Base-by-base conservation (phyloP, 805 yeast species). In the Candida ipomoeae region DNA sequence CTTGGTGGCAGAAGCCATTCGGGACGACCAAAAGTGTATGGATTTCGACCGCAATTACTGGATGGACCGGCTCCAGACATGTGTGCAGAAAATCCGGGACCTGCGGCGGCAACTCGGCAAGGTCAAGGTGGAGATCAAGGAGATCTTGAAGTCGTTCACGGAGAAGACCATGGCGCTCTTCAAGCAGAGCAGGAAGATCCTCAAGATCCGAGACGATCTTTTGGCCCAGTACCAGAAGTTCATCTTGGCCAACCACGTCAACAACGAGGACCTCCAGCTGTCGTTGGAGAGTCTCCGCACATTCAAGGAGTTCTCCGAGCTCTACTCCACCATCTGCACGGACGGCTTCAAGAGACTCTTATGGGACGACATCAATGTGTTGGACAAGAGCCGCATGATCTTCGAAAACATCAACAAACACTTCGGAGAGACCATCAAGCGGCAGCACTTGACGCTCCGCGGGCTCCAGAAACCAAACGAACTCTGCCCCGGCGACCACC, bases 261-360 rank as follows among this genome's bases (percentile, higher is more conserved):
- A 23, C 40, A 35, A 23, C 34, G 46, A 35, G 6, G 46, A 44
- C 40, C 17, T 44, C 26, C 23, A 17, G 33, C 17, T 33, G 6
- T 44, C 46, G 33, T 21, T 44, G 32, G 46, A 44, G 40, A 44
- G 46, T n/a, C 32, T 44, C 23, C 39, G 40, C n/a, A 17, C 39
- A 2, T 44, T 44, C 40, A 44, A 44, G 26, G 46, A 44, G 33
- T 44, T 44, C n/a, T 36, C 36, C 29, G 46, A 33, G 21, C 40
- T 44, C 17, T 44, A 44, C 34, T 35, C 40, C 20, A 48, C 44
- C 44, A 51, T 45, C 6, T 37, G 36, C 37, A 49, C 46, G 17
- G 39, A 44, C 14, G 47, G 46, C 14, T 51, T 38, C 42, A 37
- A 48, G 40, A 18, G 29, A 18, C 32, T 48, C 14, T 45, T 48